Base-by-base conservation (phyloP, 192 early-diverging fungal genomes). In the Rhizoclosmatium sp. region DNA sequence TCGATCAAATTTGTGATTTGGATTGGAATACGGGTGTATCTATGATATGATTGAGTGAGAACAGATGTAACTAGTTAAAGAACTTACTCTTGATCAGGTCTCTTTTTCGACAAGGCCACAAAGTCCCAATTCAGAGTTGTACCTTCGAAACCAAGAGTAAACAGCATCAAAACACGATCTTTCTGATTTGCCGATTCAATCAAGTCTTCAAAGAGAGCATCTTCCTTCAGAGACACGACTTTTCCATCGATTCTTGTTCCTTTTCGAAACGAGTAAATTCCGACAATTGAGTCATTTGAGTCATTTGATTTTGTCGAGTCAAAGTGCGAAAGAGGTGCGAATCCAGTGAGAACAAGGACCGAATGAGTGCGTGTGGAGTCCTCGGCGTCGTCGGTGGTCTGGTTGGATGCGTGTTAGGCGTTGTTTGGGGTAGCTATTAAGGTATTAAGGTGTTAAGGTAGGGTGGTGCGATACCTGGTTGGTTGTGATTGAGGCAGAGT, bases 381-480 rank as follows among this genome's bases (percentile, higher is more conserved):
- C 47, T 71, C 69, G 19, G 47, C 21, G 4, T 71, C 69, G 39
- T 71, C 69, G 1, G 69, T 71, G 16, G 69, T 71, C 69, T 71
- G 67, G 5, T 16, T 31, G 31, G 31, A 31, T 31, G 31, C 31
- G 31, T 31, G 31, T 31, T 0, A 31, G 31, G 31, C 31, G 31
- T 31, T 31, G 31, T 31, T 31, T 31, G 31, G 31, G 31, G 31
- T 31, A 31, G 31, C 31, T 31, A 31, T 31, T 31, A 31, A 31
- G 31, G 31, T 31, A 31, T 31, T 31, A 31, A 31, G 31, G 31
- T 31, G 0, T 31, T 31, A 31, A 31, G 31, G 31, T 31, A 31
- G 31, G 31, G 0, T 31, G 31, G 31, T 31, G 0, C 0, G 31
- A 31, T 31, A 31, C 31, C 31, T 31, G 31, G 31, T 31, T 31